Percentiles rank a stretch among this genome's conserved stretches.
phyloP scores from a whole-genome alignment of 495 filamentous ascomycete genomes.

The Tuber aestivum region DNA sequence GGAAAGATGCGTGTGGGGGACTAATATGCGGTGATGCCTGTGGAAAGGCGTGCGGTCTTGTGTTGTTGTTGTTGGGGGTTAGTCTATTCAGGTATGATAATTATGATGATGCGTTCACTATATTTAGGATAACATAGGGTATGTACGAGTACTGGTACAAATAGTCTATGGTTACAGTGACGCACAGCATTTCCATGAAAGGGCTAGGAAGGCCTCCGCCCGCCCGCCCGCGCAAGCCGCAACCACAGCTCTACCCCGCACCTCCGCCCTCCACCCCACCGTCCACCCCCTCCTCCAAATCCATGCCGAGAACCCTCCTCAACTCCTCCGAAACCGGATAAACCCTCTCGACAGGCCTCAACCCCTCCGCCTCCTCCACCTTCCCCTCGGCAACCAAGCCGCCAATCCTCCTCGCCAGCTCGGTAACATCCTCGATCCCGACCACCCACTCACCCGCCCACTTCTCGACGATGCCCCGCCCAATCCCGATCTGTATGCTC shows the following conservation, averaged over 20 bases:
- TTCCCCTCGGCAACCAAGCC: constrained; percentile 46
- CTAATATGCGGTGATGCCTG: too few relatives aligned
- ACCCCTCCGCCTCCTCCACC: constrained; percentile 42
- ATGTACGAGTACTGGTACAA: too few relatives aligned
- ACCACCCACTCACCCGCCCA: constrained; percentile 54
- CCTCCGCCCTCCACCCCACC: neutral
- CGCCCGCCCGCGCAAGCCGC: neutral
- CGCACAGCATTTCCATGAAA: neutral
- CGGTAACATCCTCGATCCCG: constrained; percentile 56
- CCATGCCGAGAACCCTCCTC: constrained; percentile 41
- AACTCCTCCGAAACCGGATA: constrained; percentile 47
- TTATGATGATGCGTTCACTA: too few relatives aligned
- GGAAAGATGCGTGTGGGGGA: too few relatives aligned
- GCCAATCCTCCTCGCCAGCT: constrained; percentile 48
- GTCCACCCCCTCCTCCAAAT: neutral
- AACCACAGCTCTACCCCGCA: neutral
- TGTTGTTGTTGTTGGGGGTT: too few relatives aligned
- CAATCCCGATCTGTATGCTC: constrained; percentile 59
- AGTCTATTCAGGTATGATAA: too few relatives aligned
- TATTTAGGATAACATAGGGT: too few relatives aligned
- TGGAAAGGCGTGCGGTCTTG: too few relatives aligned
- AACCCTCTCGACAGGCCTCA: constrained; percentile 49
- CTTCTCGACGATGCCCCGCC: constrained; percentile 43
- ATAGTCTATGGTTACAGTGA: too few relatives aligned
- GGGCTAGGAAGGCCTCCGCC: too few relatives aligned